Conservation (phyloP, 2,329 filamentous ascomycete species). For the Fusarium fracticaudum region DNA sequence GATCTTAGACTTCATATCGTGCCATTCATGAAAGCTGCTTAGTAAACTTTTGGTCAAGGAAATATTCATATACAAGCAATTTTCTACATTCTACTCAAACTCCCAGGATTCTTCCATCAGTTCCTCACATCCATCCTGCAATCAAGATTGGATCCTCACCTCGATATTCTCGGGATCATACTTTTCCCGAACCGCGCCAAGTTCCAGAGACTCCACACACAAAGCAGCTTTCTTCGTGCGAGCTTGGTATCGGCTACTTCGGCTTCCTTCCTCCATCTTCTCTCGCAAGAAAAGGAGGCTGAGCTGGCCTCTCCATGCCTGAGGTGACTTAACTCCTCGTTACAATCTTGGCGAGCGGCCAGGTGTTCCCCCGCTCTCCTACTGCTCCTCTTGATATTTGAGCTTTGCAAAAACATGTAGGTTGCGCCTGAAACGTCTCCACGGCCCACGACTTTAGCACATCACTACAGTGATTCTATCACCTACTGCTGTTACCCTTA, state of each 20-base stretch:
- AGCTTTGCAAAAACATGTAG: slow-evolving; percentile 42
- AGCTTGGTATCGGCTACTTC: slow-evolving; percentile 41
- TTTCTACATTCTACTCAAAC: not conserved
- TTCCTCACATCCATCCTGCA: not conserved
- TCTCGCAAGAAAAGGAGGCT: slow-evolving; percentile 36
- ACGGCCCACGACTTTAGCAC: slow-evolving; percentile 21
- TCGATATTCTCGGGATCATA: not conserved
- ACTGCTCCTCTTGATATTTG: slow-evolving; percentile 14
- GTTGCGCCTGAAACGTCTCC: slow-evolving; percentile 37
- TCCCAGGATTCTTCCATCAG: not conserved
- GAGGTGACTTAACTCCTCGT: slow-evolving; percentile 19
- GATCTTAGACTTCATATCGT: not conserved
- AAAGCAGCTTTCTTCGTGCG: slow-evolving; percentile 30
- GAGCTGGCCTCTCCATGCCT: slow-evolving; percentile 45
- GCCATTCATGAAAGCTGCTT: not conserved
- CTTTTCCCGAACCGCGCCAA: slow-evolving; percentile 1
- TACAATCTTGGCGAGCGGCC: slow-evolving; percentile 35
- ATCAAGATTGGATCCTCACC: not conserved
- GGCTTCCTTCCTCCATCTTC: slow-evolving; percentile 40
- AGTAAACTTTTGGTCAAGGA: not conserved
- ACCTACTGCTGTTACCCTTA: slow-evolving; percentile 12
- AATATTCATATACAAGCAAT: not conserved
- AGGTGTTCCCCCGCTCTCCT: slow-evolving; percentile 35
- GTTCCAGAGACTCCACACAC: slow-evolving; percentile 17
- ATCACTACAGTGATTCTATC: slow-evolving; percentile 17